Evolutionary conservation across 176 grass and related monocot species (phyloP), one percentile per base, ranked within the genome.

Genomic region (Pharus latifolius): DNA sequence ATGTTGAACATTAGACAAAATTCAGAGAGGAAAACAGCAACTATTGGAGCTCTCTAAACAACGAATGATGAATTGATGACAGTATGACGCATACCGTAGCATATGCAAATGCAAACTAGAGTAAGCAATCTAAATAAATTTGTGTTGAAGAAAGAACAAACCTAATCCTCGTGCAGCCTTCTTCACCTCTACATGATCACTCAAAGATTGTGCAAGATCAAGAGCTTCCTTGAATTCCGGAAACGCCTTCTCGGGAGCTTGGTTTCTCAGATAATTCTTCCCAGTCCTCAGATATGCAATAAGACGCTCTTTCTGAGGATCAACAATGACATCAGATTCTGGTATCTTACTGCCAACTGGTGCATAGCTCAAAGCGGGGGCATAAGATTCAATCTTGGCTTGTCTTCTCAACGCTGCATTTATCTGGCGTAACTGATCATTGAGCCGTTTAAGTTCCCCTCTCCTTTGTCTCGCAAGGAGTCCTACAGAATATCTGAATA

Each of bases 381-480:
- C 96, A 58, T 99, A 99, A 17, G 96, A 99, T 73, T 95, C 96
- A 23, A 94, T 94, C 73, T 99, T 99, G 52, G 96, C 90, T 84
- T 99, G 96, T 73, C 96, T 87, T 82, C 84, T 88, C 37, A 99
- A 65, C 49, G 96, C 91, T 56, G 87, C 87, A 84, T 99, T 99
- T 73, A 99, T 99, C 75, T 99, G 90, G 22, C 90, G 82, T 27
- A 99, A 60, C 50, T 99, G 96, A 80, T 99, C 87, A 37, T 99
- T 99, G 53, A 99, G 60, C 64, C 86, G 74, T 67, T 80, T 81
- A 54, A 99, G 78, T 62, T 99, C 95, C 16, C 84, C 90, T 78
- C 49, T 94, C 77, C 96, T 86, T 73, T 99, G 90, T 70, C 96
- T 80, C 7, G 96, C 96, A 77, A 99, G 84, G 22, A 99, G 82